Evolutionary conservation across 306 rosid genomes (phyloP).

Genomic region (Sphenostylis stenocarpa): DNA sequence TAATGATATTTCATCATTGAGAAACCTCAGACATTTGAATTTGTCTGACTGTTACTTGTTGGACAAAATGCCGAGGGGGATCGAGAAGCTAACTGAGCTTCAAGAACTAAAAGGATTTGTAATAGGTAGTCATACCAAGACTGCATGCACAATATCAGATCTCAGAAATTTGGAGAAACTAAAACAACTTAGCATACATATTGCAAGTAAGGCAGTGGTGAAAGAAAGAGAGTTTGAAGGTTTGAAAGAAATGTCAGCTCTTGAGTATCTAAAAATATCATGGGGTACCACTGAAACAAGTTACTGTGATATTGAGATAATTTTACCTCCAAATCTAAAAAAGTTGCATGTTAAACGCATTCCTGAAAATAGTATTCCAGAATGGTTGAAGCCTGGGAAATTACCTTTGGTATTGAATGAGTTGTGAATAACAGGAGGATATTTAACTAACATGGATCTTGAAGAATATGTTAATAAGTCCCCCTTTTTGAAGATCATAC

Average conservation of each 20-base stretch:
- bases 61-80: conserved; percentile 44
- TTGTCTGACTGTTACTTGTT: conserved; percentile 43
- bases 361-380: neutral
- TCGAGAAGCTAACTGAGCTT: conserved; percentile 21
- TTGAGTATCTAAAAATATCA: neutral
- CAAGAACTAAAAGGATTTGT: conserved; percentile 48
- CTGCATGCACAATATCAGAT: neutral
- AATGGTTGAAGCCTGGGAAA: neutral
- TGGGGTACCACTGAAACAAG: neutral
- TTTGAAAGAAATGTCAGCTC: neutral
- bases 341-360: neutral
- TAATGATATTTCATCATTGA: conserved; percentile 5
- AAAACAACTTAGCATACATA: neutral
- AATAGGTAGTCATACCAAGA: neutral
- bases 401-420: fast-evolving
- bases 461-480: too few species aligned
- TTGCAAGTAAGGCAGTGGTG: neutral
- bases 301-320: neutral
- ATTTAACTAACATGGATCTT: too few species aligned
- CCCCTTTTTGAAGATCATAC: too few species aligned
- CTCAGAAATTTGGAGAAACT: neutral
- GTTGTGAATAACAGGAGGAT: neutral
- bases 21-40: conserved; percentile 33
- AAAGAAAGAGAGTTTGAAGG: neutral
- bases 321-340: neutral